Conservation (phyloP, 371 early-diverging fungal species). For the Mortierella sp. region DNA sequence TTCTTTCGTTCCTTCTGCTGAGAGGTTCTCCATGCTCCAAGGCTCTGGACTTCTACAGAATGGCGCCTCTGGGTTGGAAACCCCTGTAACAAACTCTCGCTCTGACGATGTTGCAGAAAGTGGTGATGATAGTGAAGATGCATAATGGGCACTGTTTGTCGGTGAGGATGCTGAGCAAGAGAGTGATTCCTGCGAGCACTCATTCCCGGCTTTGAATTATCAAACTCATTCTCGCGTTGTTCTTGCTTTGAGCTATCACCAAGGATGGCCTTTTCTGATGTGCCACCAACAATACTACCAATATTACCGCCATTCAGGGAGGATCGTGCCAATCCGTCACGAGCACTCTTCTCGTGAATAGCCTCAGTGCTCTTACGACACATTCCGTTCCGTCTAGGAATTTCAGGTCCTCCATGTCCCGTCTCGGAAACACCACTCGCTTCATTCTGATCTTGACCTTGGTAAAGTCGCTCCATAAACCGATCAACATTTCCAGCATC, state of each 20-base stretch:
- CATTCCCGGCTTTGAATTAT: neutral
- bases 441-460: neutral
- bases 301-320: neutral
- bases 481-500: slow-evolving; percentile 27
- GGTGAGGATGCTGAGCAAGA: slow-evolving; percentile 32
- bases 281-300: neutral
- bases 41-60: slow-evolving; percentile 41
- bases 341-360: slow-evolving; percentile 2
- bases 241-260: neutral
- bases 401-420: neutral
- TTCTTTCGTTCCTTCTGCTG: slow-evolving; percentile 4
- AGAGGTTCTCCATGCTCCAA: slow-evolving; percentile 21
- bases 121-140: slow-evolving; percentile 42
- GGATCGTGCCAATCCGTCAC: neutral
- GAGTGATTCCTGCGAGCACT: slow-evolving; percentile 12
- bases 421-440: neutral
- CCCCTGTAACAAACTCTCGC: slow-evolving; percentile 13
- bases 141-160: slow-evolving; percentile 44
- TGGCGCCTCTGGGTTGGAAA: slow-evolving; percentile 37
- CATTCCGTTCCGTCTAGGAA: neutral
- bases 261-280: neutral
- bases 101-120: slow-evolving; percentile 28
- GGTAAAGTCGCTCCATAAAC: slow-evolving; percentile 38
- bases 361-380: slow-evolving; percentile 24
- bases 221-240: neutral